Percentiles rank a stretch among this genome's conserved stretches.
phyloP scores from a whole-genome alignment of 192 early-diverging fungal genomes.

The Coemansia sp. region DNA sequence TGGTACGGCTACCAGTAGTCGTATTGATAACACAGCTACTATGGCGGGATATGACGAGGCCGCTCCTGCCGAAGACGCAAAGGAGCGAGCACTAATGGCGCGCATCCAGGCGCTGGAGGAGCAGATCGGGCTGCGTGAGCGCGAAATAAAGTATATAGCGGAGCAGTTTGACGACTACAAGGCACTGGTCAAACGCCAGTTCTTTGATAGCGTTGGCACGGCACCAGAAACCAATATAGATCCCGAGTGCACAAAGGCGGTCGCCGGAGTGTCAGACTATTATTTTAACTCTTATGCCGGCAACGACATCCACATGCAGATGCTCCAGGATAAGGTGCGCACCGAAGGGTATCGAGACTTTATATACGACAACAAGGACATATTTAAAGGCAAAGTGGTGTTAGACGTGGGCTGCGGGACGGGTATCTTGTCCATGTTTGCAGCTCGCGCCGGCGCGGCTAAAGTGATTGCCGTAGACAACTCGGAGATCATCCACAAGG shows the following conservation, averaged over 20 bases:
- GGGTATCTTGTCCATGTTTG: constrained; percentile 95
- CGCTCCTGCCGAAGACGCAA: constrained; percentile 11
- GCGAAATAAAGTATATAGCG: constrained; percentile 55
- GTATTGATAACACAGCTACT: constrained; percentile 9
- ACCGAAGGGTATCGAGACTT: constrained; percentile 93
- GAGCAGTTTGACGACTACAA: constrained; percentile 70
- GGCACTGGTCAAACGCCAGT: constrained; percentile 66
- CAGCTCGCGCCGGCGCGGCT: constrained; percentile 90
- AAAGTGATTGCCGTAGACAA: constrained; percentile 85
- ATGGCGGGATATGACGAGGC: constrained; percentile 25
- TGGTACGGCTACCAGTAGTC: constrained; percentile 20
- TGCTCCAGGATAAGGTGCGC: constrained; percentile 93
- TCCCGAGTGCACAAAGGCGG: not conserved
- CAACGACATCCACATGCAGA: constrained; percentile 78
- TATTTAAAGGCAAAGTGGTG: constrained; percentile 83
- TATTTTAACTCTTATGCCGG: constrained; percentile 53
- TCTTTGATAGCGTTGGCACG: constrained; percentile 58
- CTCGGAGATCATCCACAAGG: constrained; percentile 56
- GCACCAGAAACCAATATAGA: constrained; percentile 1
- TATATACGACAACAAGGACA: constrained; percentile 79
- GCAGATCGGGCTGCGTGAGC: constrained; percentile 52
- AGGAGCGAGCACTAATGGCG: constrained; percentile 60
- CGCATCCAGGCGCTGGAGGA: constrained; percentile 59
- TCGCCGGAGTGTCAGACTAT: constrained; percentile 49
- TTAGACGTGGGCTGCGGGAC: constrained; percentile 95